Conservation (phyloP, 192 early-diverging fungal species). For the Dissophora globulifera region DNA sequence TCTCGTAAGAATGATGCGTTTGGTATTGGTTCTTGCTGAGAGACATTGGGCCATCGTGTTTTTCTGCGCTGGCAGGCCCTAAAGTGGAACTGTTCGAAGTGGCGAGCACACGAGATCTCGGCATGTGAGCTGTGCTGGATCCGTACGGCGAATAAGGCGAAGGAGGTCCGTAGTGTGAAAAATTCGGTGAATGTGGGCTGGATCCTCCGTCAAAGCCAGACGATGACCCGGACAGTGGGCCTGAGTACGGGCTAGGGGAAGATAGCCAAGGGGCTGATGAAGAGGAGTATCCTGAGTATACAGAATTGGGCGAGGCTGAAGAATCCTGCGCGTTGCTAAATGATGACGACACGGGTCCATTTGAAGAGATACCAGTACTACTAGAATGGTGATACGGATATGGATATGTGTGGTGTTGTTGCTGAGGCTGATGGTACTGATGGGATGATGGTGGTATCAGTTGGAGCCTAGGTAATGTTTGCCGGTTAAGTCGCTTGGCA, state of each 20-base stretch:
- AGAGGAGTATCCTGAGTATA: constrained; percentile 28
- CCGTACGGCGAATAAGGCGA: constrained; percentile 7
- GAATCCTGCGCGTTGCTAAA: constrained; percentile 67
- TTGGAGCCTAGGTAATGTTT: constrained; percentile 26
- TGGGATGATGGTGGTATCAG: constrained; percentile 33
- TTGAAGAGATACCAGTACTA: too few relatives aligned
- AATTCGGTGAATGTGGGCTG: constrained; percentile 23
- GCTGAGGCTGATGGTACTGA: constrained; percentile 3
- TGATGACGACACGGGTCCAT: constrained; percentile 15
- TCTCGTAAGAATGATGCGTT: too few relatives aligned
- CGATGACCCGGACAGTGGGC: constrained; percentile 37
- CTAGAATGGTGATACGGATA: background rate
- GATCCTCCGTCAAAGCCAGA: constrained; percentile 54
- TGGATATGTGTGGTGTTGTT: constrained; percentile 1
- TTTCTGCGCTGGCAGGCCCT: too few relatives aligned
- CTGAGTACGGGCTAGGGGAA: constrained; percentile 4
- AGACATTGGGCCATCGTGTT: too few relatives aligned
- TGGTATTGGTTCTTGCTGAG: too few relatives aligned
- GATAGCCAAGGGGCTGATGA: constrained; percentile 40
- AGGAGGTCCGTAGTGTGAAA: constrained; percentile 26
- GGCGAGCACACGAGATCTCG: constrained; percentile 9
- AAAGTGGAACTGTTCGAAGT: background rate
- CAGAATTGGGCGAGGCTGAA: constrained; percentile 58
- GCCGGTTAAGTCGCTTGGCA: constrained; percentile 26
- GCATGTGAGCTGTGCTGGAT: constrained; percentile 15